Percentiles rank a stretch among this genome's conserved stretches.
These are phyloP conservation scores for Wickerhamomyces subpelliculosus DNA, from an alignment of 805 yeast genomes.

Conservation along the genomic window DNA sequence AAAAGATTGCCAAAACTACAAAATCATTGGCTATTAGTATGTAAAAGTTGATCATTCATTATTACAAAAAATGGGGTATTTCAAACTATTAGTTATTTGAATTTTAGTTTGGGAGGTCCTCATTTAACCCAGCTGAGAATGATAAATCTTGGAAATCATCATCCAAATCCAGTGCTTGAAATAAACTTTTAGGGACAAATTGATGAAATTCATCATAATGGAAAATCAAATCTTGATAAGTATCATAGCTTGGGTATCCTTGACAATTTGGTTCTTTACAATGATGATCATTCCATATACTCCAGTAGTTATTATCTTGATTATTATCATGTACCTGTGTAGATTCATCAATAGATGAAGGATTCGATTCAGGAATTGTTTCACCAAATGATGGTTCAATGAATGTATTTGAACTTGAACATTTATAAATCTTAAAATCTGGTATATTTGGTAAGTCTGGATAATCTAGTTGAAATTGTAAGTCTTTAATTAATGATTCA, in stretches of 20 bases:
- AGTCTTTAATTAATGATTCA: no score
- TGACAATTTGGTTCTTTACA: not conserved
- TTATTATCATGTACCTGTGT: not conserved
- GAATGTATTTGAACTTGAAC: no score
- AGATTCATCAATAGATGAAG: not conserved
- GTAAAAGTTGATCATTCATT: no score
- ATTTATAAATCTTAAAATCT: no score
- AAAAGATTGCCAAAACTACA: no score
- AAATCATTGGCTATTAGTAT: no score
- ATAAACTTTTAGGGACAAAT: not conserved
- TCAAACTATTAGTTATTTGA: not conserved
- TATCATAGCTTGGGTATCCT: not conserved
- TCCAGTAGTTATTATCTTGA: not conserved
- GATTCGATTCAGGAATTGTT: not conserved
- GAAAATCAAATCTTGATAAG: conserved; percentile 1
- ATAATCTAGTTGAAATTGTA: no score
- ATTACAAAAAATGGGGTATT: not conserved
- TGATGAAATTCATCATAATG: conserved; percentile 1
- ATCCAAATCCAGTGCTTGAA: not conserved
- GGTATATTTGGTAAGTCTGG: no score
- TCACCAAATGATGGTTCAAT: no score
- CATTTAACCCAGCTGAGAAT: no score
- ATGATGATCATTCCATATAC: not conserved
- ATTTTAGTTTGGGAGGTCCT: not conserved
- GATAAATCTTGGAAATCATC: not conserved